phyloP scores from a whole-genome alignment of 257 asterid species.

The Cordia subcordata region DNA sequence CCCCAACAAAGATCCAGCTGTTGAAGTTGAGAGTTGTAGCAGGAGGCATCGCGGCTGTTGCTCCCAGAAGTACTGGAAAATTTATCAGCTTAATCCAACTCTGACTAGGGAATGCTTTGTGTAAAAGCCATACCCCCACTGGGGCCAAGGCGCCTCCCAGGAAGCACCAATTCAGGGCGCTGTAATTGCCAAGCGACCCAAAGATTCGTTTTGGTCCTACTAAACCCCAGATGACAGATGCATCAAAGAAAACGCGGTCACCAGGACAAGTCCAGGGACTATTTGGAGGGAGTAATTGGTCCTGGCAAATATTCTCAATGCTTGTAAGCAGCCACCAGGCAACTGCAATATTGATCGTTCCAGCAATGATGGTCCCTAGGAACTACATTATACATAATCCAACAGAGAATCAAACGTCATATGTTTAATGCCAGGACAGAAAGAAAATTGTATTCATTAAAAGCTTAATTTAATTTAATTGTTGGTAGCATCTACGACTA shows the following conservation, averaged over 20 bases:
- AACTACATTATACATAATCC: conserved; percentile 22
- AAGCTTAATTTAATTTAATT: not conserved
- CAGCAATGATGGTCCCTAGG: conserved; percentile 59
- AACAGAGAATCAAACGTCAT: not conserved
- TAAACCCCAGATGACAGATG: conserved; percentile 83
- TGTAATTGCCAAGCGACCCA: conserved; percentile 46
- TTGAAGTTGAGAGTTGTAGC: conserved; percentile 59
- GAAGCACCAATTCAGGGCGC: conserved; percentile 63
- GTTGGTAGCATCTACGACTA: not conserved
- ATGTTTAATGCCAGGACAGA: not conserved
- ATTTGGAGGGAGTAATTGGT: conserved; percentile 39
- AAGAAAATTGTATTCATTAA: not conserved
- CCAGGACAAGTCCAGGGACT: conserved; percentile 75
- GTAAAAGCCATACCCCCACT: conserved; percentile 32
- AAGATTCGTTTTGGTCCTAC: conserved; percentile 63
- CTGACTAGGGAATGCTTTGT: conserved; percentile 44
- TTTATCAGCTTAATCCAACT: conserved; percentile 54
- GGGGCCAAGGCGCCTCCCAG: conserved; percentile 56
- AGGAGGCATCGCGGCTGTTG: conserved; percentile 61
- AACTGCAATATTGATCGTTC: conserved; percentile 45
- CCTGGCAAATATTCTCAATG: conserved; percentile 51
- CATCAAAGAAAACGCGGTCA: conserved; percentile 56
- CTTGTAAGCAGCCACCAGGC: conserved; percentile 60
- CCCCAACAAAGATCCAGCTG: conserved; percentile 55
- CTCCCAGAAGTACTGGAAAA: conserved; percentile 59